Evolutionary conservation across 2,329 filamentous ascomycete species (phyloP).

Genomic region (Monilinia aucupariae): DNA sequence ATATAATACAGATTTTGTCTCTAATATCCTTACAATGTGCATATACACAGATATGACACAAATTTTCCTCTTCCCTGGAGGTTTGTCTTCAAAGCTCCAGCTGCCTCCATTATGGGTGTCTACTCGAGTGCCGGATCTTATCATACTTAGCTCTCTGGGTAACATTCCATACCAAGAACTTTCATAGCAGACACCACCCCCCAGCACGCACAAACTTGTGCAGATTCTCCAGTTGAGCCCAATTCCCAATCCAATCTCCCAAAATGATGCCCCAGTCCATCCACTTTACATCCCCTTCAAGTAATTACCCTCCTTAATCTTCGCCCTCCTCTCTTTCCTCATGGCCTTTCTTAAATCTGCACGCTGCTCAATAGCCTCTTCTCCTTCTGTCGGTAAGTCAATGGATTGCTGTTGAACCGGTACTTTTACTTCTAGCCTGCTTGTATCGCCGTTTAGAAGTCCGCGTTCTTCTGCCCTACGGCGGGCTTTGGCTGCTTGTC

Average conservation of each 20-base stretch:
- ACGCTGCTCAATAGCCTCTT: slow-evolving; percentile 46
- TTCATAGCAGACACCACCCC: neutral
- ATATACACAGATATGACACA: slow-evolving; percentile 5
- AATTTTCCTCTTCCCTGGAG: neutral
- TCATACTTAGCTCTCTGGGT: neutral
- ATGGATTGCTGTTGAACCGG: slow-evolving; percentile 73
- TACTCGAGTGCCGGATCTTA: neutral
- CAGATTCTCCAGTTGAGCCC: neutral
- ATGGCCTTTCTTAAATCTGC: slow-evolving; percentile 63
- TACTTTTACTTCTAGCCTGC: slow-evolving; percentile 60
- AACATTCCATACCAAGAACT: neutral
- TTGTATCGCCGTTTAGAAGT: slow-evolving; percentile 60
- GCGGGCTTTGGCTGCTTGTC: slow-evolving; percentile 61
- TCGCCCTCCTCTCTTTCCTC: slow-evolving; percentile 67
- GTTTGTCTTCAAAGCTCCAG: neutral
- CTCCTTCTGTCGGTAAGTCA: slow-evolving; percentile 54
- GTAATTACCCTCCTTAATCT: slow-evolving; percentile 83
- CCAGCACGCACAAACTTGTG: neutral
- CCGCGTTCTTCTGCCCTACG: slow-evolving; percentile 52
- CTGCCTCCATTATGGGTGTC: neutral
- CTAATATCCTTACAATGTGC: slow-evolving; percentile 3
- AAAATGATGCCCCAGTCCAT: neutral
- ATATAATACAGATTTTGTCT: slow-evolving; percentile 11
- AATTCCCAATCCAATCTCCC: neutral
- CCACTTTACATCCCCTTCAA: slow-evolving; percentile 62